Percentiles rank a stretch among this genome's conserved stretches.
phyloP scores from a whole-genome alignment of 83 land plant genomes.

The Larix sibirica region DNA sequence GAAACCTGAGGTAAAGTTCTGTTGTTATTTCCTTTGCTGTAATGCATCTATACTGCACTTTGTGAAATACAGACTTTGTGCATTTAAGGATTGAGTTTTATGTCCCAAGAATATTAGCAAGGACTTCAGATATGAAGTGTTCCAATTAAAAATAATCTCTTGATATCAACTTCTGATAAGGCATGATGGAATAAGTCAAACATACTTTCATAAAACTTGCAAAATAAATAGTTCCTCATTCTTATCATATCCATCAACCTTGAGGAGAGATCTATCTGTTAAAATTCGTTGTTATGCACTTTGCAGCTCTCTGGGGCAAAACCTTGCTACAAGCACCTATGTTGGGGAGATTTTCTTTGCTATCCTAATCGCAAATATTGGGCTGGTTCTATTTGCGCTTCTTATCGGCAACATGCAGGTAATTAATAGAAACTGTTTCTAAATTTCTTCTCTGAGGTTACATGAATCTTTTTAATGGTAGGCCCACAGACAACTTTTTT shows the following conservation, averaged over 20 bases:
- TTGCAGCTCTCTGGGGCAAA: slow-evolving; percentile 47
- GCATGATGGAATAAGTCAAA: background rate
- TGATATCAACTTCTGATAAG: background rate
- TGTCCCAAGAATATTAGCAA: background rate
- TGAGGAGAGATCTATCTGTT: background rate
- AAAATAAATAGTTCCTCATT: background rate
- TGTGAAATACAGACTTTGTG: background rate
- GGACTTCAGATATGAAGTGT: background rate
- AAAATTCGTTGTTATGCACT: background rate
- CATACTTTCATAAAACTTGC: background rate
- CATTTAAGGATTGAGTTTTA: background rate
- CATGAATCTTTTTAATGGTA: background rate
- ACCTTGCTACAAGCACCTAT: slow-evolving; percentile 36
- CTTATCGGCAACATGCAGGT: slow-evolving; percentile 66
- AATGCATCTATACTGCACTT: background rate
- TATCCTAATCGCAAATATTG: slow-evolving; percentile 29
- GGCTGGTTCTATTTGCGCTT: slow-evolving; percentile 46
- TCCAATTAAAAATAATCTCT: background rate
- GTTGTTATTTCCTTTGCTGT: background rate
- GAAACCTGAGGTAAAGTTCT: slow-evolving; percentile 31
- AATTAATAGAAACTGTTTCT: slow-evolving; percentile 5
- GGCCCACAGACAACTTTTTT: background rate
- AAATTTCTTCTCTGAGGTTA: background rate
- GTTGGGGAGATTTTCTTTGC: slow-evolving; percentile 36
- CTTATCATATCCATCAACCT: background rate